Base-by-base conservation (phyloP, 345 rosid genomes). In the Pistacia vera region DNA sequence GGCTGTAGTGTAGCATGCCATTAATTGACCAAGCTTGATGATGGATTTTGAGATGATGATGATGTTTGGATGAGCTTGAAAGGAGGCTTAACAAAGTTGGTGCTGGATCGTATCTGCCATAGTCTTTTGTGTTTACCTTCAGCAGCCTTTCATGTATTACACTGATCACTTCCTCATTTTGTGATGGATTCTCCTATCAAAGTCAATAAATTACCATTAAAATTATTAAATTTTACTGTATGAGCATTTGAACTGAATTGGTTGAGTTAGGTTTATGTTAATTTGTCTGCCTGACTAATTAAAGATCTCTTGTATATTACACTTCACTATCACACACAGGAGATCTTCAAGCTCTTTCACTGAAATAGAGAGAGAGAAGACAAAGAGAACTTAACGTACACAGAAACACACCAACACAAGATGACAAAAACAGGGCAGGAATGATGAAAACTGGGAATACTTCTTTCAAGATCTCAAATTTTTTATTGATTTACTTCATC, bases 21-120 rank as follows among this genome's bases (percentile, higher is more conserved):
- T 5, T 41, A 41, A 41, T 41, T 7, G 46, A 41, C 9, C 46
- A 41, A 41, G 46, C 46, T 41, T 41, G 46, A 41, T 41, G 46
- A 41, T 41, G 46, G 46, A 41, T 41, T 41, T 38, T 2, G 3
- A 25, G 25, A 25, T 25, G 25, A 56, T 67, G 11, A 2, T 71
- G 62, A 86, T 92, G 80, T 93, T 91, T 44, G 96, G 98, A 93
- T 96, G 84, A 90, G 93, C 93, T 96, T 93, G 93, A 83, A 96
- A 82, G 93, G 99, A 68, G 99, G 99, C 88, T 83, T 85, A 8
- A 79, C 89, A 63, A 96, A 88, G 86, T 84, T 59, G 96, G 97
- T 25, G 86, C 66, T 48, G 99, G 95, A 76, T 85, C 91, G 71
- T 75, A 90, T 66, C 76, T 81, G n/a, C 97, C 98, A 76, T 96